Percentiles rank a stretch among this genome's conserved stretches.
Evolutionary conservation across 768 basidiomycete species (phyloP).

Genomic region (Pleurotus citrinopileatus): DNA sequence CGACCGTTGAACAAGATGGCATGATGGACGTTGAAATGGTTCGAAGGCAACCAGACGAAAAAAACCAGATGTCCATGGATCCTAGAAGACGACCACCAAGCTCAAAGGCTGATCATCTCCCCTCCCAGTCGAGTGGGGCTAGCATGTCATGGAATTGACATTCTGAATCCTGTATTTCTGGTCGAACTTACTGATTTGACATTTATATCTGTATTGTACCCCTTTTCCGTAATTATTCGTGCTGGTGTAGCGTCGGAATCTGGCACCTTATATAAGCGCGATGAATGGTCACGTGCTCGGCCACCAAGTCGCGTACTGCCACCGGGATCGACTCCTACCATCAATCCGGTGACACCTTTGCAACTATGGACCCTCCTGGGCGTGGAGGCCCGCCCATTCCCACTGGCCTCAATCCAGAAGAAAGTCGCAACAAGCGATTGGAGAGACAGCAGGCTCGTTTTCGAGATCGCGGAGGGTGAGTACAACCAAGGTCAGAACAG

Average conservation of each 20-base stretch:
- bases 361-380: background rate
- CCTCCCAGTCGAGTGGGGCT: background rate
- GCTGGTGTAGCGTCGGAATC: too few relatives aligned
- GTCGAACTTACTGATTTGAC: too few relatives aligned
- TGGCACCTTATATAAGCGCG: too few relatives aligned
- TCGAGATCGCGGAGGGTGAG: constrained; percentile 66
- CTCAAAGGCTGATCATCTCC: background rate
- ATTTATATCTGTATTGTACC: too few relatives aligned
- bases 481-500: background rate
- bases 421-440: constrained; percentile 58
- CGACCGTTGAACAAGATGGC: constrained; percentile 2
- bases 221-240: too few relatives aligned
- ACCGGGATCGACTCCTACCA: too few relatives aligned
- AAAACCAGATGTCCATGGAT: constrained; percentile 7
- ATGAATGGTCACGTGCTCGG: background rate
- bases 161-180: too few relatives aligned
- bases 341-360: too few relatives aligned
- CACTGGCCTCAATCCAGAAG: constrained; percentile 37
- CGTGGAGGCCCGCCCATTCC: constrained; percentile 2
- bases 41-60: background rate
- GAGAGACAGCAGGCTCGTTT: constrained; percentile 65
- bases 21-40: background rate
- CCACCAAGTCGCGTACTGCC: too few relatives aligned
- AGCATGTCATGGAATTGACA: too few relatives aligned
- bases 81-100: constrained; percentile 17